These are phyloP conservation scores for Lumnitzera littorea DNA, from an alignment of 345 rosid species.

Conservation along the genomic window DNA sequence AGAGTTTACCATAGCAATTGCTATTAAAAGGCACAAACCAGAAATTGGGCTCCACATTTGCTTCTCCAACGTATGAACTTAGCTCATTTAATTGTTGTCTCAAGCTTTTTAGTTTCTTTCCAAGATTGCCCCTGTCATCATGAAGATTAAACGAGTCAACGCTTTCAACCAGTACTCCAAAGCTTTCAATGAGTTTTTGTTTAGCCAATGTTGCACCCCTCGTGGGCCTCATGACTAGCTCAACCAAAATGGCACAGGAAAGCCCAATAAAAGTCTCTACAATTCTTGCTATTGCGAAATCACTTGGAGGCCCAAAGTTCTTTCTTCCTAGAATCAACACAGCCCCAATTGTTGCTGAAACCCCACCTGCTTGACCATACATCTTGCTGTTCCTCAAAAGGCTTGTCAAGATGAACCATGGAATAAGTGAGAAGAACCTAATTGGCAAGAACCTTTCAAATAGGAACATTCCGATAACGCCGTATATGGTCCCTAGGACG, in stretches of 20 bases:
- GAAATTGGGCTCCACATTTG: slow-evolving; percentile 76
- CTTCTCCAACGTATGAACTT: slow-evolving; percentile 55
- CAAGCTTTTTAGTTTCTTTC: slow-evolving; percentile 41
- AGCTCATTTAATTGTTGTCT: slow-evolving; percentile 35
- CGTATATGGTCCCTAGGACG: slow-evolving; percentile 81
- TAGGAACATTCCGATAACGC: slow-evolving; percentile 74
- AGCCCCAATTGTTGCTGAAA: slow-evolving; percentile 80
- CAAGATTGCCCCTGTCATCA: slow-evolving; percentile 18
- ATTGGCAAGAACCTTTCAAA: slow-evolving; percentile 54
- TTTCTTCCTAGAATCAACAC: slow-evolving; percentile 69
- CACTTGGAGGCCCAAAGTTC: slow-evolving; percentile 67
- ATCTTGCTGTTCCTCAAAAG: slow-evolving; percentile 59
- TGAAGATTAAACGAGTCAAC: slow-evolving; percentile 30
- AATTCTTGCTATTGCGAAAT: slow-evolving; percentile 81
- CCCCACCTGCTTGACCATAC: slow-evolving; percentile 87
- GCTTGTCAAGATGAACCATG: slow-evolving; percentile 74
- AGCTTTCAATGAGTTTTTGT: slow-evolving; percentile 36
- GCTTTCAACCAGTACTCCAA: slow-evolving; percentile 38
- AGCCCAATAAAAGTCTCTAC: slow-evolving; percentile 79
- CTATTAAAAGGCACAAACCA: slow-evolving; percentile 70
- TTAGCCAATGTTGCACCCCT: slow-evolving; percentile 72
- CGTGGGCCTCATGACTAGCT: slow-evolving; percentile 51
- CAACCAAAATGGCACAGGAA: slow-evolving; percentile 59
- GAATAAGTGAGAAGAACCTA: slow-evolving; percentile 71
- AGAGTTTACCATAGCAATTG: slow-evolving; percentile 52